Evolutionary conservation across 768 basidiomycete species (phyloP).

Genomic region (Collybia nuda): DNA sequence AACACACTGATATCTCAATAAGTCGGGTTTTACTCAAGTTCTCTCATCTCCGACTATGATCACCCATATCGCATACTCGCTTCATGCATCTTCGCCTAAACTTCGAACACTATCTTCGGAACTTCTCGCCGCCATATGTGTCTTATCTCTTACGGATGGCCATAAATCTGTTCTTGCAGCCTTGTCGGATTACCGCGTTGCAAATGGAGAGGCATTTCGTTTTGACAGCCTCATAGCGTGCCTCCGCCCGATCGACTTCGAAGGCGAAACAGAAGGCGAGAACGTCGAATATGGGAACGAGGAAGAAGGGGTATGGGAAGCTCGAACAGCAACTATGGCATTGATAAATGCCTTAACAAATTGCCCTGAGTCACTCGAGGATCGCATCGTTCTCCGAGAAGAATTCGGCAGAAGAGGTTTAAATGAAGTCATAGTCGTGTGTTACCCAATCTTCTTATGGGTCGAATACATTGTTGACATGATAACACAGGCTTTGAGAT

Average conservation of each 20-base stretch:
- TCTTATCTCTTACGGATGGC: slow-evolving; percentile 69
- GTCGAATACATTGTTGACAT: neutral
- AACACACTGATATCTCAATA: slow-evolving; percentile 8
- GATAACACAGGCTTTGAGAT: slow-evolving; percentile 61
- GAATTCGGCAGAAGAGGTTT: slow-evolving; percentile 82
- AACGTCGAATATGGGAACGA: slow-evolving; percentile 41
- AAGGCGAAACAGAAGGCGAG: slow-evolving; percentile 30
- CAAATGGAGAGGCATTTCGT: slow-evolving; percentile 71
- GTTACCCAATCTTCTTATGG: slow-evolving; percentile 25
- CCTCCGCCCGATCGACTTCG: slow-evolving; percentile 54
- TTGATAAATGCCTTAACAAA: slow-evolving; percentile 80
- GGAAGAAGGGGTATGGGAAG: slow-evolving; percentile 80
- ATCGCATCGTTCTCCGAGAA: slow-evolving; percentile 75
- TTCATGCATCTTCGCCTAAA: slow-evolving; percentile 67
- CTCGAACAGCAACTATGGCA: slow-evolving; percentile 70
- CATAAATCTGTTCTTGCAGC: slow-evolving; percentile 75
- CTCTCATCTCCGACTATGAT: slow-evolving; percentile 63
- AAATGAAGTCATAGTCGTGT: slow-evolving; percentile 80
- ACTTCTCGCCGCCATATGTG: slow-evolving; percentile 81
- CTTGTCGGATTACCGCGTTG: slow-evolving; percentile 76
- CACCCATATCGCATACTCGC: slow-evolving; percentile 69
- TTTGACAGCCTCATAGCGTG: slow-evolving; percentile 75
- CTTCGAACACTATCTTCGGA: slow-evolving; percentile 71
- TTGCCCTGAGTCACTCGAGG: slow-evolving; percentile 75
- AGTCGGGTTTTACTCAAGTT: slow-evolving; percentile 76